A percentile compares a stretch with the other conserved stretches of the same genome.
These are phyloP conservation scores for Colletotrichum sp. DNA, from an alignment of 2,329 filamentous ascomycete genomes.

Conservation along the genomic window DNA sequence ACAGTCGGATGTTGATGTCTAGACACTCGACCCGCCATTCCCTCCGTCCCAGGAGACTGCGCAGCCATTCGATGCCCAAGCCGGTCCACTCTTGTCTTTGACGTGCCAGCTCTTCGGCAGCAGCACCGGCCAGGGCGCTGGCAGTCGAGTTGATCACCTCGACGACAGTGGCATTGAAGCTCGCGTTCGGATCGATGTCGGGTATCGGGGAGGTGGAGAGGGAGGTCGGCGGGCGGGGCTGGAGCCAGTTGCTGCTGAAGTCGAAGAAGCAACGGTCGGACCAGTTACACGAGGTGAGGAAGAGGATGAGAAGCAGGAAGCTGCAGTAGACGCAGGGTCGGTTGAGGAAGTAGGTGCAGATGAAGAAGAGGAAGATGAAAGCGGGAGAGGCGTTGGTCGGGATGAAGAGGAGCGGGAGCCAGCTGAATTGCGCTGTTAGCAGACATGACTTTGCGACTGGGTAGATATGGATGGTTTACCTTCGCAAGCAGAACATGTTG, in stretches of 20 bases:
- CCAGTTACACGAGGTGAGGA: slow-evolving; percentile 90
- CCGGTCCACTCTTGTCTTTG: slow-evolving; percentile 72
- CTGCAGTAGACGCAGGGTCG: slow-evolving; percentile 98
- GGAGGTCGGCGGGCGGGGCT: slow-evolving; percentile 65
- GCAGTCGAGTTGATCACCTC: slow-evolving; percentile 73
- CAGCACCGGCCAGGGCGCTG: slow-evolving; percentile 68
- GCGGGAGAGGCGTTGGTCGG: slow-evolving; percentile 84
- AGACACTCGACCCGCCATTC: slow-evolving; percentile 94
- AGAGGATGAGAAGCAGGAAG: slow-evolving; percentile 91
- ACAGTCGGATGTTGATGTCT: slow-evolving; percentile 84
- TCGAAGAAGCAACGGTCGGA: slow-evolving; percentile 92
- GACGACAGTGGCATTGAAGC: slow-evolving; percentile 54
- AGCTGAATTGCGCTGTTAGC: slow-evolving; percentile 52
- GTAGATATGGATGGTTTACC: slow-evolving; percentile 40
- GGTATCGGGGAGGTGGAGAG: slow-evolving; percentile 29
- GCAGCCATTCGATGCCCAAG: slow-evolving; percentile 83
- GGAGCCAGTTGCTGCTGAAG: slow-evolving; percentile 90
- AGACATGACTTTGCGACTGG: not conserved
- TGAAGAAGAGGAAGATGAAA: slow-evolving; percentile 88
- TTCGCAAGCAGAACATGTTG: slow-evolving; percentile 67
- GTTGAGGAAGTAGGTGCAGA: slow-evolving; percentile 95
- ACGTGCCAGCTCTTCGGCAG: slow-evolving; percentile 64
- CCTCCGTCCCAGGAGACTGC: slow-evolving; percentile 78
- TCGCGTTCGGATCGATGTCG: slow-evolving; percentile 30
- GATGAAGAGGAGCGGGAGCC: slow-evolving; percentile 87